Percentiles rank a stretch among this genome's conserved stretches.
Conservation (phyloP, 139 green algal genomes). For the Pycnococcus provasolii region DNA sequence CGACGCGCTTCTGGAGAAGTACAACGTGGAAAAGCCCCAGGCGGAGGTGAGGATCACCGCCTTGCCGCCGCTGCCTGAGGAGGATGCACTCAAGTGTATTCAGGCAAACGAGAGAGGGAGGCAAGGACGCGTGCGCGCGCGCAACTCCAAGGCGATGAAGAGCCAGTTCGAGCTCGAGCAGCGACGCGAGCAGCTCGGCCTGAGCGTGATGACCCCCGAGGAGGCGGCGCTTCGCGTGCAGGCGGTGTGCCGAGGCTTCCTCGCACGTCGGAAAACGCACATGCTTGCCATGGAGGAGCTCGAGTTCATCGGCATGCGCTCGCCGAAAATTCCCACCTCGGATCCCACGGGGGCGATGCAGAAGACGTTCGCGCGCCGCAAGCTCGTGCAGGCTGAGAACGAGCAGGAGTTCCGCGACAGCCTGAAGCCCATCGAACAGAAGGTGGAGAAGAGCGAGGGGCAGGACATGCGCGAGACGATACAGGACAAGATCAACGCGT, state of each 20-base stretch:
- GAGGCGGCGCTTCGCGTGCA: conserved; percentile 61
- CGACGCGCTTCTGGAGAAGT: conserved; percentile 64
- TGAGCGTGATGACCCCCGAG: conserved; percentile 37
- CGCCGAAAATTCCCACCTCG: conserved; percentile 37
- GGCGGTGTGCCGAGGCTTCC: conserved; percentile 45
- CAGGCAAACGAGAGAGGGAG: conserved; percentile 58
- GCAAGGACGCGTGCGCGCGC: conserved; percentile 49
- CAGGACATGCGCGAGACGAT: conserved; percentile 77
- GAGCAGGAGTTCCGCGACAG: conserved; percentile 53
- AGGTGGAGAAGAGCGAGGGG: conserved; percentile 63
- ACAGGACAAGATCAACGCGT: conserved; percentile 79
- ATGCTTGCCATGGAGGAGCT: conserved; percentile 49
- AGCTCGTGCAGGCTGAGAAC: conserved; percentile 56
- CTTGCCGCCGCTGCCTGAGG: conserved; percentile 36
- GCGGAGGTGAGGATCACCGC: conserved; percentile 3
- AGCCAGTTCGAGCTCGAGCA: conserved; percentile 8
- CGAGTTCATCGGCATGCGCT: conserved; percentile 72
- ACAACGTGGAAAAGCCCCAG: conserved; percentile 37
- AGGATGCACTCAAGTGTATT: conserved; percentile 55
- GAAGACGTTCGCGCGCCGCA: conserved; percentile 50
- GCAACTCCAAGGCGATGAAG: conserved; percentile 26
- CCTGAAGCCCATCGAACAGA: conserved; percentile 52
- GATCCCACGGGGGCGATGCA: conserved; percentile 45
- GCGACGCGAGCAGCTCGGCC: neutral
- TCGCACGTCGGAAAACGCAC: conserved; percentile 36